Conservation (phyloP, 768 basidiomycete genomes). For the Pleurotus pulmonarius region DNA sequence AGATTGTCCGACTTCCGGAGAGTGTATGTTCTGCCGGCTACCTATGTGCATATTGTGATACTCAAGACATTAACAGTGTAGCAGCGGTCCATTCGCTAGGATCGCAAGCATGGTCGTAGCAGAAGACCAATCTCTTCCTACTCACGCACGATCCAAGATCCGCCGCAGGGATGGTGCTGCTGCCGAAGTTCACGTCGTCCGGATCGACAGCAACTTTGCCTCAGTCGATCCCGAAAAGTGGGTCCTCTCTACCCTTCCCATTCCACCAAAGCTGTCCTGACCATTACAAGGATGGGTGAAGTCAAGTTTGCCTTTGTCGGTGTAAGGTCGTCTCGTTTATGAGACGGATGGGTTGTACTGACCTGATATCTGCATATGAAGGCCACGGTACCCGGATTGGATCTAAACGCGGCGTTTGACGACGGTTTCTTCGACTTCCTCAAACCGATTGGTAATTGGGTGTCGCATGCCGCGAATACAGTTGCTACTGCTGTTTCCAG, state of each 20-base stretch:
- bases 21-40: no score
- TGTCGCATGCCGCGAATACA: background rate
- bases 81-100: constrained; percentile 18
- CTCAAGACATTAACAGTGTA: no score
- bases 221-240: constrained; percentile 17
- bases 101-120: constrained; percentile 31
- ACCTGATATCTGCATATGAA: background rate
- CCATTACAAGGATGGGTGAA: background rate
- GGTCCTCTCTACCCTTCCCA: background rate
- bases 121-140: constrained; percentile 31
- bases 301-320: constrained; percentile 3
- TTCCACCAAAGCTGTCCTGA: background rate
- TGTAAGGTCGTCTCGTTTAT: no score
- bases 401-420: background rate
- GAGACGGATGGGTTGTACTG: no score
- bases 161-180: constrained; percentile 19
- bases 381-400: background rate
- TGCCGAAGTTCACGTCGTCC: constrained; percentile 28
- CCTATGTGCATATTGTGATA: no score
- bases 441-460: background rate
- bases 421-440: background rate
- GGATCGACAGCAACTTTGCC: constrained; percentile 30
- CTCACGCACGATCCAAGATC: constrained; percentile 16
- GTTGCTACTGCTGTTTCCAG: background rate
- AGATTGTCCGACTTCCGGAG: constrained; percentile 51